Evolutionary conservation across 2,329 filamentous ascomycete species (phyloP).

Genomic region (Botrytis medusae): DNA sequence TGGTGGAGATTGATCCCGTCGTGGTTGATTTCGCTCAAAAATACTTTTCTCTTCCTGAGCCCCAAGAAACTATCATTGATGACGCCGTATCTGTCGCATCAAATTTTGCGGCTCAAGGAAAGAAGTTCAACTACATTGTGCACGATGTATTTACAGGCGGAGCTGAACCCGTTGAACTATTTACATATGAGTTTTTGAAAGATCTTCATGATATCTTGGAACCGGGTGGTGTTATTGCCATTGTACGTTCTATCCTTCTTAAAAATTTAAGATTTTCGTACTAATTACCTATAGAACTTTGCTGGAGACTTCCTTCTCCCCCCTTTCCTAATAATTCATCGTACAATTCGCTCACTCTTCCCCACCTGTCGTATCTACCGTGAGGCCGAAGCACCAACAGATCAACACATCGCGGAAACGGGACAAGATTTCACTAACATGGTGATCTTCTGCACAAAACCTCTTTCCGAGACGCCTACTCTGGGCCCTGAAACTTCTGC

Average conservation of each 20-base stretch:
- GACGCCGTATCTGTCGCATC: slow-evolving; percentile 75
- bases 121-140: slow-evolving; percentile 83
- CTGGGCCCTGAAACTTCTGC: slow-evolving; percentile 18
- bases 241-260: slow-evolving; percentile 55
- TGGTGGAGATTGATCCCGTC: slow-evolving; percentile 90
- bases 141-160: slow-evolving; percentile 98
- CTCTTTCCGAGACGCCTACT: background rate
- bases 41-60: slow-evolving; percentile 77
- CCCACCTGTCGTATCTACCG: slow-evolving; percentile 90
- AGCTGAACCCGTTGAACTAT: slow-evolving; percentile 83
- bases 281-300: slow-evolving; percentile 67
- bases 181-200: slow-evolving; percentile 80
- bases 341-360: slow-evolving; percentile 80
- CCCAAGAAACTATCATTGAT: slow-evolving; percentile 76
- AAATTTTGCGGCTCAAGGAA: slow-evolving; percentile 43
- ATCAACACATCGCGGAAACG: slow-evolving; percentile 48
- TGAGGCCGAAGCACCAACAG: slow-evolving; percentile 61
- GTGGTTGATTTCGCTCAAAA: slow-evolving; percentile 80
- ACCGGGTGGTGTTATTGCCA: slow-evolving; percentile 79
- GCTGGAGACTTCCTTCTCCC: slow-evolving; percentile 82
- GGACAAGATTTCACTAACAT: slow-evolving; percentile 86
- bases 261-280: background rate
- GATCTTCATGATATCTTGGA: slow-evolving; percentile 70
- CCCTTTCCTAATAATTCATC: slow-evolving; percentile 73
- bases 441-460: slow-evolving; percentile 76